Percentiles rank a stretch among this genome's conserved stretches.
Conservation (phyloP, 225 moss, liverwort and hornwort genomes). For the Pseudoscleropodium purum region DNA sequence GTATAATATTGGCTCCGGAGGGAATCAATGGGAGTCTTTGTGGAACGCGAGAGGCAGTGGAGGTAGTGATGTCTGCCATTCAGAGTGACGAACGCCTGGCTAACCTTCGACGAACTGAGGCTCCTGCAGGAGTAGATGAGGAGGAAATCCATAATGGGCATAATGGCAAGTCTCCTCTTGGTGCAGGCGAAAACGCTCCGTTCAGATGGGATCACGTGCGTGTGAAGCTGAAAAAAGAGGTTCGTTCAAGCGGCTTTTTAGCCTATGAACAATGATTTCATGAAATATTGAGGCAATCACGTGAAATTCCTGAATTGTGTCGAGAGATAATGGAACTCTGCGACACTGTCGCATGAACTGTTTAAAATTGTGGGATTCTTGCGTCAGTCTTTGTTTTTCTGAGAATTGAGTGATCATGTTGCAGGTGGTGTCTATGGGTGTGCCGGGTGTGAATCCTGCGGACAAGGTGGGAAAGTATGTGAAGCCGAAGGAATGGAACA, state of each 20-base stretch:
- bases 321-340: background rate
- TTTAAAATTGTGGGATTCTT: background rate
- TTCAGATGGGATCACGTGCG: conserved; percentile 97
- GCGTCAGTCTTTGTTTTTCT: background rate
- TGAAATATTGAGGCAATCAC: background rate
- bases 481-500: conserved; percentile 93
- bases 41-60: conserved; percentile 74
- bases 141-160: conserved; percentile 77
- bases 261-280: background rate
- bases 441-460: conserved; percentile 76
- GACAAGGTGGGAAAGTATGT: conserved; percentile 86
- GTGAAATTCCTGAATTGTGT: background rate
- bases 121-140: conserved; percentile 70
- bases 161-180: conserved; percentile 66
- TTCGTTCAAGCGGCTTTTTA: background rate
- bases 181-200: conserved; percentile 82
- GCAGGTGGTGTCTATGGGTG: conserved; percentile 87
- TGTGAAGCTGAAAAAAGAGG: conserved; percentile 87
- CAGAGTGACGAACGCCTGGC: conserved; percentile 59
- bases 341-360: background rate
- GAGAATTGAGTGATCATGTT: background rate
- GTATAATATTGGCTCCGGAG: conserved; percentile 76
- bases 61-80: conserved; percentile 54
- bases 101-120: conserved; percentile 59
- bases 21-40: conserved; percentile 96